Conservation (phyloP, 805 yeast species). For the Candida khao-thaluensis region DNA sequence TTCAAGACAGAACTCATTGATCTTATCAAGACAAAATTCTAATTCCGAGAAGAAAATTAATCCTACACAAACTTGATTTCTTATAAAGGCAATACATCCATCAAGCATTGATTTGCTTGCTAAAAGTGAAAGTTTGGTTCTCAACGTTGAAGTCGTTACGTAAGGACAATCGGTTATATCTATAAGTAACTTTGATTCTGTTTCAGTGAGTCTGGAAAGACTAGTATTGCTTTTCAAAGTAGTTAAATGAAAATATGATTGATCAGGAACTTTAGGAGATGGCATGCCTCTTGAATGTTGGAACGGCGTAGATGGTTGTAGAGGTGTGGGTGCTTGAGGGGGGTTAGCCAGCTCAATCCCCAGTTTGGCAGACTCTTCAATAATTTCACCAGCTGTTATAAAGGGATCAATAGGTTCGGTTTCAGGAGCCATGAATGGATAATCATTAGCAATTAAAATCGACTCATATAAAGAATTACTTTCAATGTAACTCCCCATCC, state of each 20-base stretch:
- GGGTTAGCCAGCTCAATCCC: too few species aligned
- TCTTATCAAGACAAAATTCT: constrained; percentile 49
- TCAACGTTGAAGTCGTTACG: constrained; percentile 30
- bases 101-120: constrained; percentile 46
- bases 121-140: constrained; percentile 34
- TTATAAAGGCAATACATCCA: constrained; percentile 52
- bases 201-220: too few species aligned
- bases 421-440: constrained; percentile 51
- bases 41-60: constrained; percentile 50
- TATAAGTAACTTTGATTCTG: constrained; percentile 22
- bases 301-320: too few species aligned
- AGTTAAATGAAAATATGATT: too few species aligned
- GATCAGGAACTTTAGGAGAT: too few species aligned
- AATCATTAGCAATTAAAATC: constrained; percentile 46
- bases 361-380: constrained; percentile 20
- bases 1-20: constrained; percentile 28
- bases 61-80: constrained; percentile 39
- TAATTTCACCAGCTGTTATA: constrained; percentile 33
- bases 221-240: too few species aligned
- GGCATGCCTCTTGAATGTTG: background rate
- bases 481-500: constrained; percentile 54
- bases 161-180: constrained; percentile 38
- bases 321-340: too few species aligned
- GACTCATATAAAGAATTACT: constrained; percentile 51
- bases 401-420: constrained; percentile 34